These are phyloP conservation scores for Candida patagonica DNA, from an alignment of 805 yeast species.

Conservation along the genomic window DNA sequence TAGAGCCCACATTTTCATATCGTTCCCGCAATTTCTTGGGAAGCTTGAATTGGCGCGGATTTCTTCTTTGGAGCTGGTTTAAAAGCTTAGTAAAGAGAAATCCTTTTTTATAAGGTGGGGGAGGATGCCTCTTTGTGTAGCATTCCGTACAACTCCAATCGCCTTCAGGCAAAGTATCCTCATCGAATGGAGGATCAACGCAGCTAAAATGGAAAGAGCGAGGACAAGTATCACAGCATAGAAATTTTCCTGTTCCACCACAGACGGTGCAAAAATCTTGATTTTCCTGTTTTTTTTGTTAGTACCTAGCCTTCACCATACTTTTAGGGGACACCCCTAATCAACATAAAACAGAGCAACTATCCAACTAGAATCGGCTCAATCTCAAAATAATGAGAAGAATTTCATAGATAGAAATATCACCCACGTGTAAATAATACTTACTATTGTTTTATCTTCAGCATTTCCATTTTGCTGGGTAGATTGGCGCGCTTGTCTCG, in stretches of 20 bases:
- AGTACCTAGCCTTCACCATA: too few relatives aligned
- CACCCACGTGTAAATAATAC: constrained; percentile 14
- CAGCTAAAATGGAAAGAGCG: constrained; percentile 86
- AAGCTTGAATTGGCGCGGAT: constrained; percentile 57
- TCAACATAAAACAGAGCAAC: background rate
- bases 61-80: constrained; percentile 45
- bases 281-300: constrained; percentile 32
- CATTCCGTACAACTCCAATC: constrained; percentile 88
- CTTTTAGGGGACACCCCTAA: constrained; percentile 3
- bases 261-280: constrained; percentile 91
- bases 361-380: too few relatives aligned
- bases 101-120: constrained; percentile 27
- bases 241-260: constrained; percentile 77
- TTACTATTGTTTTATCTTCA: constrained; percentile 4
- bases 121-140: constrained; percentile 34
- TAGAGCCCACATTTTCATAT: constrained; percentile 64
- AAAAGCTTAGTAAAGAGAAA: constrained; percentile 46
- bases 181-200: constrained; percentile 81
- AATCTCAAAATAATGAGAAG: too few relatives aligned
- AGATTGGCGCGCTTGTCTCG: constrained; percentile 23
- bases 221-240: constrained; percentile 94
- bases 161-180: constrained; percentile 67
- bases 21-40: constrained; percentile 63
- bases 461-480: background rate
- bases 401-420: too few relatives aligned